Evolutionary conservation across 2,329 filamentous ascomycete genomes (phyloP).

Genomic region (Pyrenochaeta sp.): DNA sequence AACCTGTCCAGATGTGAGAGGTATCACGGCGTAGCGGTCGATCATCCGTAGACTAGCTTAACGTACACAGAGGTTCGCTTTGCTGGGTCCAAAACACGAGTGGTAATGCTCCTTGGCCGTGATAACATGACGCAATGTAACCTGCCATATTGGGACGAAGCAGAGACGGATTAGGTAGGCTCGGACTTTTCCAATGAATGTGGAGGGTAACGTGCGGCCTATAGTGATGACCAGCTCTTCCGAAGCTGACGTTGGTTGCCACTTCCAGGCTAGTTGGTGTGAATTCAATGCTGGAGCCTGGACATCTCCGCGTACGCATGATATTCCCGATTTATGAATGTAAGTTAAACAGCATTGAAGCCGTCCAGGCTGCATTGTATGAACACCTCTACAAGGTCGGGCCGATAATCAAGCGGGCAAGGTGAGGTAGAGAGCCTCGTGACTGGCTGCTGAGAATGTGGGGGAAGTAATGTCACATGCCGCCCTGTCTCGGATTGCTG

Average conservation of each 20-base stretch:
- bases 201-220: neutral
- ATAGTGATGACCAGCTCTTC: neutral
- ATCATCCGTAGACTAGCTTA: too few relatives aligned
- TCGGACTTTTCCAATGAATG: neutral
- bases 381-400: constrained; percentile 12
- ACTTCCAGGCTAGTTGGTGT: neutral
- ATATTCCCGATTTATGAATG: neutral
- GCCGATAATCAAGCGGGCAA: constrained; percentile 11
- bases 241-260: neutral
- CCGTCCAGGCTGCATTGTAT: neutral
- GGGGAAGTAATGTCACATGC: constrained; percentile 32
- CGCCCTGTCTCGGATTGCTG: constrained; percentile 26
- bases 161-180: neutral
- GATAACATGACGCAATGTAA: neutral
- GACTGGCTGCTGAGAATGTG: constrained; percentile 24
- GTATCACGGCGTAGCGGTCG: too few relatives aligned
- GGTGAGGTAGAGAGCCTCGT: constrained; percentile 3
- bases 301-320: neutral
- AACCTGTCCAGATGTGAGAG: too few relatives aligned
- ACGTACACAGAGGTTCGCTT: neutral
- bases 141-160: neutral
- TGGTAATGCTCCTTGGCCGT: neutral
- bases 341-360: neutral
- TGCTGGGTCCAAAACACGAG: neutral
- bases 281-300: neutral